Evolutionary conservation across 2,329 filamentous ascomycete genomes (phyloP), one percentile per base, ranked within the genome.

Genomic region (Cercospora sojina): DNA sequence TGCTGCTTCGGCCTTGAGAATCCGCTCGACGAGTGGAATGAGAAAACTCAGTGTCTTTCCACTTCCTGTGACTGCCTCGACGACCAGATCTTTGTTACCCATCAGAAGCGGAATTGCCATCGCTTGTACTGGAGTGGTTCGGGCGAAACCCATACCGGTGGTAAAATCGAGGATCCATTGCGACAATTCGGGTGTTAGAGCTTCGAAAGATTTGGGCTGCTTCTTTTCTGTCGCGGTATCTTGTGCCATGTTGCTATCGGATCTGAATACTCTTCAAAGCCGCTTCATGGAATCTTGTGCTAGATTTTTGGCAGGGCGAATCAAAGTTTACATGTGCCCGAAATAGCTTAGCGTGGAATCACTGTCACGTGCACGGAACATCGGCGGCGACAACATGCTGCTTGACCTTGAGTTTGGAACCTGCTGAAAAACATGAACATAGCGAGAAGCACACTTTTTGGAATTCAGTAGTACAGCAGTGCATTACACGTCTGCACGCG

Each of bases 101-200:
- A 93, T 89, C 77, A 97, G 95, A 60, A 97, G 86, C 12, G 93
- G 92, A 71, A 97, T 90, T 4, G 92, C 90, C 66, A 92, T 94
- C 53, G 93, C 92, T 80, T 98, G 94, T n/a, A 97, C 93, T 0
- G 94, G 94, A 3, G 93, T 97, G 85, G 95, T 93, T 77, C 90
- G 89, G 69, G 85, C 82, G 79, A 97, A 97, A 67, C 92, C 92
- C 89, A 95, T 94, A 70, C 89, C 87, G 59, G 88, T 84, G 58
- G 96, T 88, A 66, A 92, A 93, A 71, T 96, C 91, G 62, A 95
- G 83, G 64, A 95, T 88, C 92, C 93, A 98, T 87, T 90, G 85
- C 67, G 90, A 91, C 32, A 93, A 81, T 5, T 89, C 81, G 16
- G 91, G 90, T 1, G 86, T 90, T 62, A 93, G 82, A 13, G 86